phyloP scores from a whole-genome alignment of 805 yeast species.

The Cyberlindnera japonica region DNA sequence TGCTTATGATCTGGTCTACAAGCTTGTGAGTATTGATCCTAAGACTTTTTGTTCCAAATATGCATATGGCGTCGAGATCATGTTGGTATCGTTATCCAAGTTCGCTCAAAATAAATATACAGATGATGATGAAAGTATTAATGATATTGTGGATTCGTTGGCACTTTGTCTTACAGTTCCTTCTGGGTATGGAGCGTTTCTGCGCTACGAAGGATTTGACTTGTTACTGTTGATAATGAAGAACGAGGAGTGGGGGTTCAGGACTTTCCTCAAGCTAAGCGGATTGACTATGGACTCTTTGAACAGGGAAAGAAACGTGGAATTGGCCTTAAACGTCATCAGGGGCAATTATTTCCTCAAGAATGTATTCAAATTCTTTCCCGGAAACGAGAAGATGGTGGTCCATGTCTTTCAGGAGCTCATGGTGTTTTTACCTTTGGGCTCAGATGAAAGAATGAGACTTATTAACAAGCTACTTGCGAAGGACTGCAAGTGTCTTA shows the following conservation, averaged over 20 bases:
- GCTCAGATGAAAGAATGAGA: conserved; percentile 23
- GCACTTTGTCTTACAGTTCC: conserved; percentile 5
- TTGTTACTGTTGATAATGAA: conserved; percentile 12
- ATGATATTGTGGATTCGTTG: conserved; percentile 16
- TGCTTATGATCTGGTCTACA: conserved; percentile 6
- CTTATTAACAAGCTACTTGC: conserved; percentile 19
- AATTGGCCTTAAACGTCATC: conserved; percentile 12
- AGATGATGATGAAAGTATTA: conserved; percentile 7
- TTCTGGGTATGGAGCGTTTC: conserved; percentile 14
- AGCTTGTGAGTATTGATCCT: conserved; percentile 8
- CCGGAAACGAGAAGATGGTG: conserved; percentile 6
- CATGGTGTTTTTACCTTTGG: conserved; percentile 20
- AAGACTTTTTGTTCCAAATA: conserved; percentile 2
- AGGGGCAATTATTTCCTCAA: conserved; percentile 16
- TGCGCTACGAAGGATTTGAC: conserved; percentile 21
- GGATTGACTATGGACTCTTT: conserved; percentile 15
- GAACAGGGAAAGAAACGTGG: conserved; percentile 11
- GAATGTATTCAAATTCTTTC: conserved; percentile 12
- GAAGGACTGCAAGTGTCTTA: conserved; percentile 17
- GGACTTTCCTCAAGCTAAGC: conserved; percentile 11
- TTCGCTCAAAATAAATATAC: not conserved
- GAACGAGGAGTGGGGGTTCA: conserved; percentile 11
- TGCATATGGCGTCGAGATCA: conserved; percentile 13
- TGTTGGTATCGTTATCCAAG: conserved; percentile 8
- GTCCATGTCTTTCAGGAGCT: conserved; percentile 14